These are phyloP conservation scores for Phlegmacium glaucopus DNA, from an alignment of 768 basidiomycete species.

Conservation along the genomic window DNA sequence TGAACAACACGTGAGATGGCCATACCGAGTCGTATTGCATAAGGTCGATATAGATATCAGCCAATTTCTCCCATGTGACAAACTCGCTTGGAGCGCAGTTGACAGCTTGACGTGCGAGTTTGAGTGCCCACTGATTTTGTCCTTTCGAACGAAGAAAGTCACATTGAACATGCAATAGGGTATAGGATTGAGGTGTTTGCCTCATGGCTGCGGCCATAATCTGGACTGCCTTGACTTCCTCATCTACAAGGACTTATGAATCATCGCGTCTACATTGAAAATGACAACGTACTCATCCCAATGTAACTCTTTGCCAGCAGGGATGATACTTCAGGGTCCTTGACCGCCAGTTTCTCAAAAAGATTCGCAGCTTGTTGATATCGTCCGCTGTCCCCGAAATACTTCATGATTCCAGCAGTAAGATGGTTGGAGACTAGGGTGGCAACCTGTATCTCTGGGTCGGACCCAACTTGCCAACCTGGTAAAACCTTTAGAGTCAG, in stretches of 20 bases:
- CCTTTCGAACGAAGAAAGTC: constrained; percentile 90
- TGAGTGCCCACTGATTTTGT: constrained; percentile 83
- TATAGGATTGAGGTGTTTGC: constrained; percentile 88
- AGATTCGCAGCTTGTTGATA: constrained; percentile 87
- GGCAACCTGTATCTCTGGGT: constrained; percentile 98
- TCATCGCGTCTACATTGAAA: not conserved
- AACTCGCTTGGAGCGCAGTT: constrained; percentile 99
- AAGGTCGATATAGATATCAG: constrained; percentile 90
- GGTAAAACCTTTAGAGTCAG: not conserved
- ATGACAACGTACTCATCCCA: constrained; percentile 82
- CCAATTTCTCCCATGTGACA: constrained; percentile 97
- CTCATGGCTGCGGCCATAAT: constrained; percentile 85
- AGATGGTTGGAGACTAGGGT: constrained; percentile 96
- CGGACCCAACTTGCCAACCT: constrained; percentile 99
- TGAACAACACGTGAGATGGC: constrained; percentile 18
- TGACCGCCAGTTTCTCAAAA: constrained; percentile 85
- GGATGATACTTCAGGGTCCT: constrained; percentile 87
- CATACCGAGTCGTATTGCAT: constrained; percentile 76
- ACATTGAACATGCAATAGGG: constrained; percentile 90
- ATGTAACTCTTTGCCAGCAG: constrained; percentile 88
- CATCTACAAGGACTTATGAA: constrained; percentile 51
- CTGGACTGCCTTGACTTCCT: constrained; percentile 97
- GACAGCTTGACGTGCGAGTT: constrained; percentile 91
- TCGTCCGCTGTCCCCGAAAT: constrained; percentile 90
- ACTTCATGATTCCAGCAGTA: constrained; percentile 92